Percentiles rank a stretch among this genome's conserved stretches.
Conservation (phyloP, 441 rosid species). For the Aquilaria agallochum region DNA sequence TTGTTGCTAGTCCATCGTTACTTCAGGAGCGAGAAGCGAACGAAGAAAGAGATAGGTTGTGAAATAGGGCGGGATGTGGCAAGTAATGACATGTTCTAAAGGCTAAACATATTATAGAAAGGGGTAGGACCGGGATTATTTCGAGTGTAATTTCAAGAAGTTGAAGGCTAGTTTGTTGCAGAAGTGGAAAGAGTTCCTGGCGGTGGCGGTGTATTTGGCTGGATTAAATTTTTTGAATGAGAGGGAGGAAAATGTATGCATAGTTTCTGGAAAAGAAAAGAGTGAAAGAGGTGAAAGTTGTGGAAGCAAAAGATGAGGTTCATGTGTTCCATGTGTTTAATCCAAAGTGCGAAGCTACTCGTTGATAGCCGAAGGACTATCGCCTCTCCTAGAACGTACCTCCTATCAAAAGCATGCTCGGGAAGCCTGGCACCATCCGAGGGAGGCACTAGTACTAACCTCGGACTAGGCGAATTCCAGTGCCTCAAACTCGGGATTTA, state of each 20-base stretch:
- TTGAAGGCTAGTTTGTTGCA: constrained; percentile 12
- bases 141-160: constrained; percentile 45
- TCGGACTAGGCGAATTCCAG: too few species aligned
- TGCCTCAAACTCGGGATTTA: too few species aligned
- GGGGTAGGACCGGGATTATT: constrained; percentile 40
- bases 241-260: constrained; percentile 45
- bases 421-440: too few species aligned
- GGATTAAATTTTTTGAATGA: constrained; percentile 56
- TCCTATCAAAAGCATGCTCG: too few species aligned
- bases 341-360: constrained; percentile 42
- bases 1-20: constrained; percentile 48
- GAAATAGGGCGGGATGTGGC: constrained; percentile 22
- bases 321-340: constrained; percentile 48
- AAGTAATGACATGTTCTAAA: constrained; percentile 55
- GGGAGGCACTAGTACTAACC: too few species aligned
- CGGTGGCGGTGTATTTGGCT: constrained; percentile 40
- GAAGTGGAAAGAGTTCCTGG: constrained; percentile 47
- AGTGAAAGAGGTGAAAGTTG: constrained; percentile 32
- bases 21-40: constrained; percentile 53
- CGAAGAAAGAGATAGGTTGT: constrained; percentile 30
- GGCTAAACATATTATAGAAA: constrained; percentile 45
- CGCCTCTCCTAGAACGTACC: too few species aligned
- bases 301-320: constrained; percentile 35
- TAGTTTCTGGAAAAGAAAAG: constrained; percentile 37
- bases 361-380: not conserved